Percentiles rank a stretch among this genome's conserved stretches.
phyloP scores from a whole-genome alignment of 345 rosid genomes.

The Reutealis trisperma region DNA sequence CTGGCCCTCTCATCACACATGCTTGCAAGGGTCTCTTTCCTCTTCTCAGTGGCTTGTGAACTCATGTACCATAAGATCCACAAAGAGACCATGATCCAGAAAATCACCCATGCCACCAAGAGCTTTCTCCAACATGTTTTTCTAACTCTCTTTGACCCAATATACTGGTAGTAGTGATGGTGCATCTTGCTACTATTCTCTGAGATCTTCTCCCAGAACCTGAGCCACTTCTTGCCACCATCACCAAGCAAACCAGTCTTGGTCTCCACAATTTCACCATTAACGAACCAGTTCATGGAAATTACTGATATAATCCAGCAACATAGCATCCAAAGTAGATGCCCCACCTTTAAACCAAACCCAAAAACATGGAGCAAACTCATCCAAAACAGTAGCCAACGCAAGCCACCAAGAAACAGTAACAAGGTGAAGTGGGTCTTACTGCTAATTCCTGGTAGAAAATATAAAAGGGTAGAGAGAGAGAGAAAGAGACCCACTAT shows the following conservation, averaged over 20 bases:
- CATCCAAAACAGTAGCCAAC: slow-evolving; percentile 59
- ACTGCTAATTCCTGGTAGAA: slow-evolving; percentile 36
- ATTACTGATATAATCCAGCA: slow-evolving; percentile 68
- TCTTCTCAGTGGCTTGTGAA: slow-evolving; percentile 73
- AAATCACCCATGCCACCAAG: slow-evolving; percentile 59
- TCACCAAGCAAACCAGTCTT: slow-evolving; percentile 49
- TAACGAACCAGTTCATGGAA: slow-evolving; percentile 60
- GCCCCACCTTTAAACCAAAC: slow-evolving; percentile 83
- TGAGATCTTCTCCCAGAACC: slow-evolving; percentile 58
- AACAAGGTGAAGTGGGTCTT: slow-evolving; percentile 29
- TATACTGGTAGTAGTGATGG: slow-evolving; percentile 48
- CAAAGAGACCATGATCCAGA: slow-evolving; percentile 48
- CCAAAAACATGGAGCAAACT: slow-evolving; percentile 70
- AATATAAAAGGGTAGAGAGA: slow-evolving; percentile 13
- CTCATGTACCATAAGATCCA: slow-evolving; percentile 63
- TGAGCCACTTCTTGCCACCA: slow-evolving; percentile 60
- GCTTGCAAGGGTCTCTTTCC: slow-evolving; percentile 73
- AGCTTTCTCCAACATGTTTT: slow-evolving; percentile 67
- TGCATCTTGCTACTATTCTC: slow-evolving; percentile 53
- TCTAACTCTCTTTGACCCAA: slow-evolving; percentile 58
- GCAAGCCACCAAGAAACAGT: slow-evolving; percentile 39
- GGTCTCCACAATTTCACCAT: slow-evolving; percentile 56
- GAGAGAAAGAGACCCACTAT: slow-evolving; percentile 35
- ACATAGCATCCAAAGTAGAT: slow-evolving; percentile 77
- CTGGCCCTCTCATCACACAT: slow-evolving; percentile 99